A percentile compares a stretch with the other conserved stretches of the same genome.
phyloP scores from a whole-genome alignment of 2,329 filamentous ascomycete species.

The Pseudogymnoascus sp. region DNA sequence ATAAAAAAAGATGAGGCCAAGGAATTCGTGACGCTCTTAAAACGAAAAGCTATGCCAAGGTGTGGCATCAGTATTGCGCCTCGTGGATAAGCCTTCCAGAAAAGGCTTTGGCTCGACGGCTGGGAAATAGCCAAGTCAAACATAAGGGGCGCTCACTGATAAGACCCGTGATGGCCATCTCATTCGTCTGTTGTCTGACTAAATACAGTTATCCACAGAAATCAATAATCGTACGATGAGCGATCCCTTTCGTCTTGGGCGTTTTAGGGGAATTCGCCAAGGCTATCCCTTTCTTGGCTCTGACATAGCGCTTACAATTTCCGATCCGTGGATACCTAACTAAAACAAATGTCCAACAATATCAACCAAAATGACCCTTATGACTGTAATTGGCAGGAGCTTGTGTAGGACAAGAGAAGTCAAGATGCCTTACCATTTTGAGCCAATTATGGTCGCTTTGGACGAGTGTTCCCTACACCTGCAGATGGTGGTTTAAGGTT shows the following conservation, averaged over 20 bases:
- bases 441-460: background rate
- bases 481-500: background rate
- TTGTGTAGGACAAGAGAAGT: background rate
- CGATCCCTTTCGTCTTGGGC: background rate
- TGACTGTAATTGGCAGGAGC: background rate
- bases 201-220: background rate
- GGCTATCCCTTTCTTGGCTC: conserved; percentile 1
- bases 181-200: background rate
- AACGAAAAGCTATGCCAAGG: background rate
- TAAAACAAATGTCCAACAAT: background rate
- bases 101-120: background rate
- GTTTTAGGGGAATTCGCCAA: conserved; percentile 2
- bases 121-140: background rate
- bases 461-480: background rate
- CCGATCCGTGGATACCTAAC: background rate
- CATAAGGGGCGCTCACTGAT: background rate
- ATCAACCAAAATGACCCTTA: conserved; percentile 1
- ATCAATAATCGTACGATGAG: background rate
- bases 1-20: background rate
- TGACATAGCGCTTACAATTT: background rate
- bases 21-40: conserved; percentile 1
- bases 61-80: background rate
- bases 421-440: background rate
- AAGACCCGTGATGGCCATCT: background rate
- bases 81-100: background rate